Base-by-base conservation (phyloP, 1,139 yeast species). In the Geotrichum histeridarum region DNA sequence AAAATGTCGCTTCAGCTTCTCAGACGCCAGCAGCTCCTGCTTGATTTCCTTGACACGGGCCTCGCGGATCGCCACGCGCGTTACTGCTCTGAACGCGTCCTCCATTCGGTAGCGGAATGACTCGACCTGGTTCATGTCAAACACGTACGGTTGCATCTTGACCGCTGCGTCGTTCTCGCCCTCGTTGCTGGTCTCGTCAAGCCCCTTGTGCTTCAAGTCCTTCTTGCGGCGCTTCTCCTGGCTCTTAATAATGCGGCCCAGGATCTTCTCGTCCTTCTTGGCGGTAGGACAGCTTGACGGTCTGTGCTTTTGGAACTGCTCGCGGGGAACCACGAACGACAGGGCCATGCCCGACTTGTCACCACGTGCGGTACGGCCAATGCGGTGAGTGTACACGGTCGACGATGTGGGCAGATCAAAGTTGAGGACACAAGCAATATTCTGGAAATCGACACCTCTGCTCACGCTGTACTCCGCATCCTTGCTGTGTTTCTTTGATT, bases 351-450 rank as follows among this genome's bases (percentile, higher is more conserved):
- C 99, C 1, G 95, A 78, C 68, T 89, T 89, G 50, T 96, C 96
- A 6, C 96, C 99, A 71, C 99, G 83, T 4, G 99, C 99, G 1
- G 99, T 93, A 75, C 99, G 83, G 51, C 99, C 99, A 48, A 94
- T 81, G 68, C 99, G 81, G 70, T 94, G 99, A 43, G 90, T 84
- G 67, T 94, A 94, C 6, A 96, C 82, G 66, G 86, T 86, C 4
- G 98, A 84, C 5, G 95, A 83, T 2, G 89, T 80, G 44, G 99
- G 99, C 61, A 94, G 76, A 69, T 94, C 99, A 68, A 94, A 94
- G 71, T 94, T 94, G 60, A 94, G 76, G 4, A 94, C 99, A 73
- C 98, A 93, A 15, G 98, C 94, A 59, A 94, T 98, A 65, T 93
- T 91, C 64, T 81, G 84, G 76, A 94, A 94, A 72, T 94, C 99